A percentile compares a stretch with the other conserved stretches of the same genome.
phyloP scores from a whole-genome alignment of 371 early-diverging fungal species.

The Mucor mucedo region DNA sequence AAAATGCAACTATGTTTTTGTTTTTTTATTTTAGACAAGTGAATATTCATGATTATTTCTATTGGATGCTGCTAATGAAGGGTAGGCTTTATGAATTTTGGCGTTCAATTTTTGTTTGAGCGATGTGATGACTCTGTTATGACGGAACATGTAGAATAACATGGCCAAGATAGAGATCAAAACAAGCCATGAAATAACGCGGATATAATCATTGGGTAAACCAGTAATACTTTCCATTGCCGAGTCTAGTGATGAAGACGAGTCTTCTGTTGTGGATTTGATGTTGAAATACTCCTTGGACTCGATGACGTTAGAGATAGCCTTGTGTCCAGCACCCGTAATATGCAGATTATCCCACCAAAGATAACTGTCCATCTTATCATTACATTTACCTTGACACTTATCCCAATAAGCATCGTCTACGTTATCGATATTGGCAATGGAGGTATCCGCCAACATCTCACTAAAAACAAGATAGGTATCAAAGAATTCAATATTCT shows the following conservation, averaged over 20 bases:
- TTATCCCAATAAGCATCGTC: constrained; percentile 53
- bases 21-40: constrained; percentile 2
- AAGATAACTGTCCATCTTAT: constrained; percentile 40
- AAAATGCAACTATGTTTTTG: neutral
- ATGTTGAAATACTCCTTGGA: constrained; percentile 22
- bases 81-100: constrained; percentile 20
- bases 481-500: constrained; percentile 31
- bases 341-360: constrained; percentile 53
- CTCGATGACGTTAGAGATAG: constrained; percentile 30
- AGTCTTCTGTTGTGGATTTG: neutral
- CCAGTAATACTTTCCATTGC: neutral
- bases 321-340: constrained; percentile 45
- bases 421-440: constrained; percentile 37
- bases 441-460: constrained; percentile 39
- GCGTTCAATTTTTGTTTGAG: constrained; percentile 24
- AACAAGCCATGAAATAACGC: constrained; percentile 26
- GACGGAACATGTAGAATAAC: constrained; percentile 24
- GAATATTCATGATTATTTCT: constrained; percentile 7
- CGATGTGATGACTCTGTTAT: constrained; percentile 19
- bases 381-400: constrained; percentile 45
- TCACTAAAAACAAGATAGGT: constrained; percentile 38
- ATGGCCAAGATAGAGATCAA: constrained; percentile 12
- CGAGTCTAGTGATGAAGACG: neutral
- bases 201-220: constrained; percentile 11
- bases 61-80: constrained; percentile 3